Percentiles rank a stretch among this genome's conserved stretches.
Conservation (phyloP, 2,329 filamentous ascomycete genomes). For the Ceratocystis cubensis region DNA sequence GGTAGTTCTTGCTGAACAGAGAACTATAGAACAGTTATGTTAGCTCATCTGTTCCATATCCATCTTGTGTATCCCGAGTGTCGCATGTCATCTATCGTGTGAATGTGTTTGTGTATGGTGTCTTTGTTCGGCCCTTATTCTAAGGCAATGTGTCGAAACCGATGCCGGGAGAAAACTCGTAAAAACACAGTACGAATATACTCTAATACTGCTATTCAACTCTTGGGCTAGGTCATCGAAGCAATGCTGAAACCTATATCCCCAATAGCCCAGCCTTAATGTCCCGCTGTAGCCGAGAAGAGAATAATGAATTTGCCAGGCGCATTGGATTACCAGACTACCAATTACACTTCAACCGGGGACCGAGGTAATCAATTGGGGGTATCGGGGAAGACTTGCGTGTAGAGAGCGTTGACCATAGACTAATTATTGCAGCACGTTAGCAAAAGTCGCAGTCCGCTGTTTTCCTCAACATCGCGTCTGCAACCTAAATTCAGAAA, state of each 20-base stretch:
- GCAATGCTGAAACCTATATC: not conserved
- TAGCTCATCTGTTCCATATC: constrained; percentile 1
- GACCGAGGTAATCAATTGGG: not conserved
- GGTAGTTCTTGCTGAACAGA: constrained; percentile 73
- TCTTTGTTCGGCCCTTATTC: not conserved
- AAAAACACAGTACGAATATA: not conserved
- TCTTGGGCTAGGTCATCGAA: not conserved
- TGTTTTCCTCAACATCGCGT: not conserved
- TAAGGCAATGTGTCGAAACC: not conserved
- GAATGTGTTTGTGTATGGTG: not conserved
- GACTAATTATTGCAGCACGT: constrained; percentile 26
- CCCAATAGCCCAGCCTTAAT: not conserved
- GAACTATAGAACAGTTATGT: constrained; percentile 40
- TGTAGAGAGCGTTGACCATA: constrained; percentile 42
- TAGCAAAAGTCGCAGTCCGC: not conserved
- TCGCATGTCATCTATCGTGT: not conserved
- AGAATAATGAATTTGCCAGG: not conserved
- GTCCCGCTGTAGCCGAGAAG: not conserved
- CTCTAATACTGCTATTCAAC: not conserved
- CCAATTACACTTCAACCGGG: not conserved
- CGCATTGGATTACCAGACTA: not conserved
- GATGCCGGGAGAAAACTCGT: not conserved
- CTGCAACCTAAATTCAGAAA: not conserved
- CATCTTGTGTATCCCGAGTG: not conserved
- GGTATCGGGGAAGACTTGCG: constrained; percentile 34